These are phyloP conservation scores for Polysphondylium violaceum DNA, from an alignment of 78 protist genomes.

Conservation along the genomic window DNA sequence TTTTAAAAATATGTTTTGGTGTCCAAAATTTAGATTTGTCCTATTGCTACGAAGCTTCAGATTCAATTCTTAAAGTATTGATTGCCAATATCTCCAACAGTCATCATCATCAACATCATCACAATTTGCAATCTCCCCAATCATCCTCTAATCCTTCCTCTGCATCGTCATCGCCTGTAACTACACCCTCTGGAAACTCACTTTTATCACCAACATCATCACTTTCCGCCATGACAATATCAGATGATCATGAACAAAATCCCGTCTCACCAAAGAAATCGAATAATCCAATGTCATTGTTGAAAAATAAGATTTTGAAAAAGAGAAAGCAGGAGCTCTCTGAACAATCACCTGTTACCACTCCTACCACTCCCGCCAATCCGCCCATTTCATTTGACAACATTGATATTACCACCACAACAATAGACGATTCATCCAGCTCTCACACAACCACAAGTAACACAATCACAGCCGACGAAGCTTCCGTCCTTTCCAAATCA, in stretches of 20 bases:
- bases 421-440: too few species aligned
- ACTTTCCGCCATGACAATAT: too few species aligned
- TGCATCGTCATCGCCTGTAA: not conserved
- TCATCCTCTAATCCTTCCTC: not conserved
- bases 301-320: too few species aligned
- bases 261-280: too few species aligned
- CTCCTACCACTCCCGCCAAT: not conserved
- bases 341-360: not conserved
- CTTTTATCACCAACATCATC: not conserved
- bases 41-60: constrained; percentile 48
- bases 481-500: too few species aligned
- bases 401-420: too few species aligned
- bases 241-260: too few species aligned
- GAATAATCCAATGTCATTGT: too few species aligned
- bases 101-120: constrained; percentile 7
- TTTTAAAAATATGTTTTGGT: not conserved
- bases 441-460: too few species aligned
- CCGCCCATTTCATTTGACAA: not conserved
- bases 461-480: too few species aligned
- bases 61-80: constrained; percentile 27
- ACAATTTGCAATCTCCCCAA: not conserved
- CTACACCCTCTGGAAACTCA: not conserved
- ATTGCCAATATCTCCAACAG: not conserved
- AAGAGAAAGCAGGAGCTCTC: not conserved
- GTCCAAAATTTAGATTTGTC: constrained; percentile 48